Evolutionary conservation across 1,139 yeast species (phyloP).

Genomic region (Blastobotrys illinoisensis): DNA sequence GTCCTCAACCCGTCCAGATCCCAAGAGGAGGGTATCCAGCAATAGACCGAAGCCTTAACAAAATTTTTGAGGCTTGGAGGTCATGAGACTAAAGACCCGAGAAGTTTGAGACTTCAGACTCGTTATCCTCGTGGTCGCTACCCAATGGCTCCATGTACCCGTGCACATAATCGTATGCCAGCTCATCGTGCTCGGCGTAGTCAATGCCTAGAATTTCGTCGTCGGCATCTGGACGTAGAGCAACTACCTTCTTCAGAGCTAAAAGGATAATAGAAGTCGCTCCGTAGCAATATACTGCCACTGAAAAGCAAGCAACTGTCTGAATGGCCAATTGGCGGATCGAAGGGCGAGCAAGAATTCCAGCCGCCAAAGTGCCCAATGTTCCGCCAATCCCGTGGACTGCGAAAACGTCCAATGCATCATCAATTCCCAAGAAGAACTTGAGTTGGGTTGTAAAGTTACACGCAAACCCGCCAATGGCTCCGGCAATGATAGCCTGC

Average conservation of each 20-base stretch:
- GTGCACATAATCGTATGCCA: conserved; percentile 41
- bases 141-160: neutral
- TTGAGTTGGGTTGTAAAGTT: conserved; percentile 83
- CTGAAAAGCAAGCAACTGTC: conserved; percentile 41
- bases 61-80: neutral
- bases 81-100: neutral
- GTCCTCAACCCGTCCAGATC: neutral
- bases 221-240: conserved; percentile 39
- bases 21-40: neutral
- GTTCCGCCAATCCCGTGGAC: conserved; percentile 93
- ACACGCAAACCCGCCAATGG: conserved; percentile 69
- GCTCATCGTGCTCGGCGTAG: conserved; percentile 50
- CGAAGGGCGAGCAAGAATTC: conserved; percentile 90
- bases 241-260: conserved; percentile 43
- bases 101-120: neutral
- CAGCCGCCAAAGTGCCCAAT: conserved; percentile 77
- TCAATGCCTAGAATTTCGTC: conserved; percentile 49
- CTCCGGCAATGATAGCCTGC: conserved; percentile 80
- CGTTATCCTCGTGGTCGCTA: neutral
- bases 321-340: conserved; percentile 66
- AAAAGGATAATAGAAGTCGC: conserved; percentile 39
- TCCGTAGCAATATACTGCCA: conserved; percentile 40
- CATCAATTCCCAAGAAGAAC: conserved; percentile 69
- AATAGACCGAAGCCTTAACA: neutral
- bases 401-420: conserved; percentile 93